A percentile compares a stretch with the other conserved stretches of the same genome.
phyloP scores from a whole-genome alignment of 176 grass and related monocot species.

The Echinochloa phyllopogon region DNA sequence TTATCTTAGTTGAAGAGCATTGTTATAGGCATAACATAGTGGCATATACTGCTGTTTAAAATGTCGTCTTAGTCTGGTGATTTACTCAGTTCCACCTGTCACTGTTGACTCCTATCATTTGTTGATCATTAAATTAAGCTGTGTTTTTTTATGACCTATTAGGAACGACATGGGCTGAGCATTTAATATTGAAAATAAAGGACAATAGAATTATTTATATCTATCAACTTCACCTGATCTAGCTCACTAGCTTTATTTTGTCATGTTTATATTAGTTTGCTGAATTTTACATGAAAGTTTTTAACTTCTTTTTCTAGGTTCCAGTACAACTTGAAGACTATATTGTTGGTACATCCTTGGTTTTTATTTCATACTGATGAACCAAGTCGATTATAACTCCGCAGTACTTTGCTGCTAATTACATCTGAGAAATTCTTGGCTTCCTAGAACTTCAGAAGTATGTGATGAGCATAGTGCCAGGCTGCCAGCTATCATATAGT shows the following conservation, averaged over 20 bases:
- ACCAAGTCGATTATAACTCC: not conserved
- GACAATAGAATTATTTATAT: not conserved
- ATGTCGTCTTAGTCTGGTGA: not conserved
- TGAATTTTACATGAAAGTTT: not conserved
- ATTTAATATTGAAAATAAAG: constrained; percentile 3
- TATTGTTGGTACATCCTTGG: not conserved
- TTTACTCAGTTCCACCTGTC: not conserved
- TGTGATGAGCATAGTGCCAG: not conserved
- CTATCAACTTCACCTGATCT: not conserved
- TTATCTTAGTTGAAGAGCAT: too few species aligned
- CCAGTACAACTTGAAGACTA: not conserved
- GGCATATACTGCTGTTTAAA: too few species aligned
- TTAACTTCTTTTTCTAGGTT: not conserved
- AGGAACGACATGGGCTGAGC: not conserved
- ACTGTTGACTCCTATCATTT: not conserved
- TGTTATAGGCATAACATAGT: not conserved
- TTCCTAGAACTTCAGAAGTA: not conserved
- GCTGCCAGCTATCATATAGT: not conserved
- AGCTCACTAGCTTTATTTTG: not conserved
- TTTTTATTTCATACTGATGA: constrained; percentile 14
- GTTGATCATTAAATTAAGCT: not conserved
- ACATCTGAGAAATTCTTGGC: constrained; percentile 1
- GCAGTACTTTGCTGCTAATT: not conserved
- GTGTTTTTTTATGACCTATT: not conserved
- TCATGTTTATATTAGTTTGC: not conserved